Base-by-base conservation (phyloP, 768 basidiomycete species). In the Dacryopinax spathularia region DNA sequence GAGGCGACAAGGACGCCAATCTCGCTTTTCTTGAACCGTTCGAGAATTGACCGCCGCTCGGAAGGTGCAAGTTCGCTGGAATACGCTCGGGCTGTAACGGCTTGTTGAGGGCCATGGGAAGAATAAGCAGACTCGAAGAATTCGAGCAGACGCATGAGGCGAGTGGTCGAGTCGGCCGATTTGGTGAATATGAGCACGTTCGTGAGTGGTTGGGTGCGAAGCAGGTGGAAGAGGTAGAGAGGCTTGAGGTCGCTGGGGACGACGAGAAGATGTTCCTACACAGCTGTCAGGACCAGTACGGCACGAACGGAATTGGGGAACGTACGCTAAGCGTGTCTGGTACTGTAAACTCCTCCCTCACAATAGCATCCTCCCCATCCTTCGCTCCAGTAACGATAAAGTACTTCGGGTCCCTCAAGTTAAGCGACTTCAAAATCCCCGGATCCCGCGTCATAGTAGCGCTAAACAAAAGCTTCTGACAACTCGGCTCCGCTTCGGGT, bases 161-260 rank as follows among this genome's bases (percentile, higher is more conserved):
- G 83, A 2, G 79, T 77, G 0, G 93, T 89, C 0, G 91, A 91
- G 71, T 98, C 94, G 3, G 94, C 87, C 0, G 89, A 91, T 75
- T 97, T 98, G n/a, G 95, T 96, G 76, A 99, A 99, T 33, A 96
- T 86, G 34, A 99, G 78, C 0, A 87, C 88, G 64, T 88, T 88
- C 9, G 73, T 78, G 22, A 92, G 79, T 7, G 77, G 70, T 56
- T 76, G 78, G 7, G 76, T 71, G 69, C 88, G 85, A 1, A 96
- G 78, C 60, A 99, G 85, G 70, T 97, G 80, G 74, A 96, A 88
- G 62, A 99, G 82, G 68, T 91, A 78, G 9, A 98, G 80, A 1
- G 95, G 94, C 72, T 99, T 99, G 67, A 86, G 78, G 0, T 84
- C 78, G 0, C 91, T 75, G 60, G 87, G 82, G 66, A 86, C 86